These are phyloP conservation scores for Thymus mandschuricus DNA, from an alignment of 257 asterid species.

Conservation along the genomic window DNA sequence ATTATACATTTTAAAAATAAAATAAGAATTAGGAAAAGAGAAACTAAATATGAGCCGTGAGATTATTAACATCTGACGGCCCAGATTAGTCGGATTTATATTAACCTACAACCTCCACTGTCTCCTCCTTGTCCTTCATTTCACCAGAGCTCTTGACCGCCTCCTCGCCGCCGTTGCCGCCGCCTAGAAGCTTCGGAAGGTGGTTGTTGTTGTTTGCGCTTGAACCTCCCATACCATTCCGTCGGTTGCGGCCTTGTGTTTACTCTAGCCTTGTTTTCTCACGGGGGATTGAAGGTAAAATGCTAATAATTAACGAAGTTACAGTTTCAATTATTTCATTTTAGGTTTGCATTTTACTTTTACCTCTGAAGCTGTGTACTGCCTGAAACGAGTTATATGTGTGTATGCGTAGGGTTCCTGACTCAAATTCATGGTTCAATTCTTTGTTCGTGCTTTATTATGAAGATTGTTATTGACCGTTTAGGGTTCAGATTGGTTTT, in stretches of 20 bases:
- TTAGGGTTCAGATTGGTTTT: background rate
- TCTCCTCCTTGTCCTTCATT: background rate
- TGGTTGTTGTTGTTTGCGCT: background rate
- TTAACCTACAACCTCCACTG: slow-evolving; percentile 5
- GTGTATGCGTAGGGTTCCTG: slow-evolving; percentile 5
- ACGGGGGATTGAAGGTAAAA: slow-evolving; percentile 10
- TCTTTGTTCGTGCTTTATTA: background rate
- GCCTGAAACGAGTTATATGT: background rate
- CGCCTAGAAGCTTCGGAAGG: slow-evolving; percentile 16
- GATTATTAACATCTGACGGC: slow-evolving; percentile 16
- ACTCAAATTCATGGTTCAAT: background rate
- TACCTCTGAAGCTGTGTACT: background rate
- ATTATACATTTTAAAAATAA: background rate
- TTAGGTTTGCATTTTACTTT: background rate
- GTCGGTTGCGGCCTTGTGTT: background rate
- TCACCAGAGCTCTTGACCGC: background rate
- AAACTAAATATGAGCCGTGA: background rate
- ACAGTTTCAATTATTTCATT: background rate
- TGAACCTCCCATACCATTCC: background rate
- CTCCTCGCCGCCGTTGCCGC: slow-evolving; percentile 3
- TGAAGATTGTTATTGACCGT: background rate
- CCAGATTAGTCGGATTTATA: slow-evolving; percentile 12
- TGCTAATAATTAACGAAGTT: background rate
- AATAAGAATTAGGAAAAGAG: background rate
- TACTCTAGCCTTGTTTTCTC: background rate